Conservation (phyloP, 495 filamentous ascomycete genomes). For the Paragyromitra xinjiangensis region DNA sequence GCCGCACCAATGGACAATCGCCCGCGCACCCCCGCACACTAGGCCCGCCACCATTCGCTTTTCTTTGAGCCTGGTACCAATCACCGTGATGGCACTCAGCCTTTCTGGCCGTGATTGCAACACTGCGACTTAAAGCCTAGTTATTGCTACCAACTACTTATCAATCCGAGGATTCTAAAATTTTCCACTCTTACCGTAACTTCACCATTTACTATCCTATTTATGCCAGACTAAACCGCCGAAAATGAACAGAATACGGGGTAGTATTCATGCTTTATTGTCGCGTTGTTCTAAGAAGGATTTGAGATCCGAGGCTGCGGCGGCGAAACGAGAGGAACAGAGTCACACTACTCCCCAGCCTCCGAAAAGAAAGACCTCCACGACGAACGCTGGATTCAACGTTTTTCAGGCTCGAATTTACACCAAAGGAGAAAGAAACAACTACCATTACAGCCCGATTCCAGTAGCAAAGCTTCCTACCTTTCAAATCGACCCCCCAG, state of each 20-base stretch:
- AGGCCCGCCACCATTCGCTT: conserved; percentile 22
- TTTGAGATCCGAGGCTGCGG: neutral
- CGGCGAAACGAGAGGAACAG: conserved; percentile 1
- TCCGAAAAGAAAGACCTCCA: neutral
- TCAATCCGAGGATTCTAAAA: conserved; percentile 10
- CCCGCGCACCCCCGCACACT: conserved; percentile 9
- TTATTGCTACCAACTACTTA: conserved; percentile 20
- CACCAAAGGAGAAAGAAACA: conserved; percentile 47
- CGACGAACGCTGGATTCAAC: conserved; percentile 30
- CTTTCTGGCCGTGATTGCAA: conserved; percentile 22
- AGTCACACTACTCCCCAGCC: neutral
- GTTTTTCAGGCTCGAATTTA: conserved; percentile 47
- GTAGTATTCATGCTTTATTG: conserved; percentile 20
- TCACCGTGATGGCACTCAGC: conserved; percentile 11
- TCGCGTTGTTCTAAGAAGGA: conserved; percentile 33
- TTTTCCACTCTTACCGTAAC: conserved; percentile 1
- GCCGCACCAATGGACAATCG: conserved; percentile 16
- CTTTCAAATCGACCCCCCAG: conserved; percentile 43
- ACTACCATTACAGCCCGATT: conserved; percentile 45
- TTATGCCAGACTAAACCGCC: conserved; percentile 22
- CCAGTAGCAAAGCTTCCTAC: conserved; percentile 17
- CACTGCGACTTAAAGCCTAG: conserved; percentile 18
- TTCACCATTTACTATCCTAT: conserved; percentile 6
- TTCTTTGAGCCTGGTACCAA: neutral
- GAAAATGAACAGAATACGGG: conserved; percentile 31